Conservation (phyloP, 345 rosid genomes). For the Brassica juncea region DNA sequence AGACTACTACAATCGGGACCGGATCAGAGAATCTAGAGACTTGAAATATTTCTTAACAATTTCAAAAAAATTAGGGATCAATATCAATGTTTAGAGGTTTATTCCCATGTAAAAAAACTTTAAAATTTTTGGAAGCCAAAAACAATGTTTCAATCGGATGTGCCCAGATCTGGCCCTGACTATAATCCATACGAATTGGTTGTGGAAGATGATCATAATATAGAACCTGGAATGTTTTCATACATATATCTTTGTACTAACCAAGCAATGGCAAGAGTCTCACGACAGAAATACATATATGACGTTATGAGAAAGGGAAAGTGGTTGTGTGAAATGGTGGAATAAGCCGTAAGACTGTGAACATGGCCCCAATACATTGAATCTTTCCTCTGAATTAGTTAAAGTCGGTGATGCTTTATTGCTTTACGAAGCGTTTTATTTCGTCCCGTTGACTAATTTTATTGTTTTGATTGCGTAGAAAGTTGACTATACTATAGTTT, state of each 20-base stretch:
- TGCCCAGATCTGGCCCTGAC: no score
- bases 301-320: not conserved
- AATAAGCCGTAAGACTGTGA: constrained; percentile 4
- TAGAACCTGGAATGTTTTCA: not conserved
- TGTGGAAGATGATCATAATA: not conserved
- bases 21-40: no score
- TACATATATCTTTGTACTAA: not conserved
- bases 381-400: not conserved
- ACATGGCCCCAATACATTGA: constrained; percentile 26
- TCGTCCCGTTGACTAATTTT: constrained; percentile 7
- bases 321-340: constrained; percentile 5
- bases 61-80: no score
- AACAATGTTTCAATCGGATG: no score
- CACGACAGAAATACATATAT: not conserved
- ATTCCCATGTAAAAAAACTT: no score
- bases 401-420: constrained; percentile 20
- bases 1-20: no score
- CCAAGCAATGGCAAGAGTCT: not conserved
- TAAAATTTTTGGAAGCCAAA: no score
- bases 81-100: no score
- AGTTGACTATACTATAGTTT: constrained; percentile 4
- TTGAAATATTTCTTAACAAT: no score
- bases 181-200: no score
- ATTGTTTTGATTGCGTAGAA: not conserved
- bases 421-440: not conserved